Percentiles rank a stretch among this genome's conserved stretches.
Evolutionary conservation across 78 protist genomes (phyloP).

Genomic region (Dictyostelium purpureum): DNA sequence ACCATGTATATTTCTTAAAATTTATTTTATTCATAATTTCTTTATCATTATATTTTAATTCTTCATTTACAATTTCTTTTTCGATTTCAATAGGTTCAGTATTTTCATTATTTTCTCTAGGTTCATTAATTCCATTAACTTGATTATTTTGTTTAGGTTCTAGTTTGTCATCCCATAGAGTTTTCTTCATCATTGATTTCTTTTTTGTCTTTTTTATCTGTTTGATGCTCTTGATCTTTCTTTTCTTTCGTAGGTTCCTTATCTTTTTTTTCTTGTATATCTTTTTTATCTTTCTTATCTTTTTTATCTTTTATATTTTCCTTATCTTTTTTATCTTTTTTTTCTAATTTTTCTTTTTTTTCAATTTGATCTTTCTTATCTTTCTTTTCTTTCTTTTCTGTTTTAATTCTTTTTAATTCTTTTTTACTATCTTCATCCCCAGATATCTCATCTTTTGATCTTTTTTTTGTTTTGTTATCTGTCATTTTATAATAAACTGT

Average conservation of each 20-base stretch:
- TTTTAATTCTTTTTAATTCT: not conserved
- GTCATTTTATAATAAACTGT: too few relatives aligned
- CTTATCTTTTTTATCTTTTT: not conserved
- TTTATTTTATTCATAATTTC: slow-evolving; percentile 2
- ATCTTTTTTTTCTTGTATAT: not conserved
- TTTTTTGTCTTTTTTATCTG: not conserved
- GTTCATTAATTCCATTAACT: not conserved
- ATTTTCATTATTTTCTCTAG: not conserved
- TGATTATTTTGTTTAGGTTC: not conserved
- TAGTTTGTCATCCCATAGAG: too few relatives aligned
- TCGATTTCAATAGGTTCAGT: not conserved
- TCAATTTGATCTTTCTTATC: not conserved
- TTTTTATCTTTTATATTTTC: not conserved
- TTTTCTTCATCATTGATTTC: not conserved
- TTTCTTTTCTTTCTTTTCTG: not conserved
- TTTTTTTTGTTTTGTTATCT: not conserved
- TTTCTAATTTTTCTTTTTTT: not conserved
- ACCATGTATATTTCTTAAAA: slow-evolving; percentile 37
- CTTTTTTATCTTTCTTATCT: not conserved
- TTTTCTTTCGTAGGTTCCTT: slow-evolving; percentile 7
- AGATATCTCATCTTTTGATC: not conserved
- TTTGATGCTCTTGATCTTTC: not conserved
- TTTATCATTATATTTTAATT: not conserved
- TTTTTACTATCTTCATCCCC: not conserved
- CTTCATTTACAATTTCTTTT: not conserved